Evolutionary conservation across 2,329 filamentous ascomycete species (phyloP).

Genomic region (Colletotrichum gloeosporioides): DNA sequence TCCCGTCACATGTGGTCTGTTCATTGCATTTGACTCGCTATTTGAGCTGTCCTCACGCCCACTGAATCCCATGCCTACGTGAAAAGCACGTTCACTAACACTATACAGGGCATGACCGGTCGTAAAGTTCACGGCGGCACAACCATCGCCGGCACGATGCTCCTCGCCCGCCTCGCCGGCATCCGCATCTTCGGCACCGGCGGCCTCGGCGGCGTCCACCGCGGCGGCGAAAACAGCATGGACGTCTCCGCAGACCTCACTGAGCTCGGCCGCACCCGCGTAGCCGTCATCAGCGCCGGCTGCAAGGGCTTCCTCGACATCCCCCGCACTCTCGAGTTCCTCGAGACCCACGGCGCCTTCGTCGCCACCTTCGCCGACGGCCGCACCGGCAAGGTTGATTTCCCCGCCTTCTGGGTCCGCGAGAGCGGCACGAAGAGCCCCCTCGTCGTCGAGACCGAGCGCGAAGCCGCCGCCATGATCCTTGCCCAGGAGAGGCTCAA

Average conservation of each 20-base stretch:
- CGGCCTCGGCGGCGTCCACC: constrained; percentile 91
- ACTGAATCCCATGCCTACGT: no score
- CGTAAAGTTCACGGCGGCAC: constrained; percentile 84
- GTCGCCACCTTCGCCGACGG: constrained; percentile 92
- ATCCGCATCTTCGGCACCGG: constrained; percentile 95
- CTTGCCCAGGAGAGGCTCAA: constrained; percentile 76
- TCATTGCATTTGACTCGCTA: neutral
- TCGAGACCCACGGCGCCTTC: constrained; percentile 75
- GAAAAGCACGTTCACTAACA: neutral
- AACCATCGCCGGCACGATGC: constrained; percentile 91
- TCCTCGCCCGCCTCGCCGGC: constrained; percentile 84
- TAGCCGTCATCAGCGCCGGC: constrained; percentile 87
- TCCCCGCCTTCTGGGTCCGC: constrained; percentile 91
- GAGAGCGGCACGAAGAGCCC: constrained; percentile 87
- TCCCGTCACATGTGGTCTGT: neutral
- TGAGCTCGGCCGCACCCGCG: constrained; percentile 86
- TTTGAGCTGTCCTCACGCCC: neutral
- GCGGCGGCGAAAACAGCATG: constrained; percentile 84
- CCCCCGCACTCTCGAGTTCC: constrained; percentile 80
- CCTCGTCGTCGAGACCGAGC: constrained; percentile 73
- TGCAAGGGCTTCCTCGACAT: constrained; percentile 98
- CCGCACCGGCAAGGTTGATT: constrained; percentile 73
- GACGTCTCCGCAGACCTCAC: constrained; percentile 96
- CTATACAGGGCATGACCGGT: constrained; percentile 63
- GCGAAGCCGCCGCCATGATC: constrained; percentile 88